Evolutionary conservation across 164 flowering plant genomes (phyloP).

Genomic region (Cinnamomum micranthum): DNA sequence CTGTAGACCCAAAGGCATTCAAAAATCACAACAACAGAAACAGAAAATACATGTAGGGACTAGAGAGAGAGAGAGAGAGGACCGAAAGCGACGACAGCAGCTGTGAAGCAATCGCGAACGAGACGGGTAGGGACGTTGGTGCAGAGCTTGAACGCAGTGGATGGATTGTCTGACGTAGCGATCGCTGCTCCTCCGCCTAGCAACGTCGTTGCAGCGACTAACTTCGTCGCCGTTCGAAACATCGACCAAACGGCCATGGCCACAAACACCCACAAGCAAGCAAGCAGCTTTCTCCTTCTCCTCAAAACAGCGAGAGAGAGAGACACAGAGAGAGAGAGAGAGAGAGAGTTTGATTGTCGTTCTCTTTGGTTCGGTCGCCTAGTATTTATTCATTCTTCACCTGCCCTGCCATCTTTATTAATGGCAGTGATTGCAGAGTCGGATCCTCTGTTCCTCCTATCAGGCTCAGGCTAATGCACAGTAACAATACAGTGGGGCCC

Average conservation of each 20-base stretch:
- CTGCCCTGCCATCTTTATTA: no score
- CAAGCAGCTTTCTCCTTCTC: no score
- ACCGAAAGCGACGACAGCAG: constrained; percentile 78
- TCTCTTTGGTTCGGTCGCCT: no score
- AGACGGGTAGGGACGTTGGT: constrained; percentile 79
- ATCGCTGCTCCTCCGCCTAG: constrained; percentile 51
- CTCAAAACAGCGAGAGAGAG: neutral
- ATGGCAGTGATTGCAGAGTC: no score
- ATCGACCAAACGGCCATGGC: constrained; percentile 54
- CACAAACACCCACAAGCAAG: neutral
- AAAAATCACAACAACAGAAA: neutral
- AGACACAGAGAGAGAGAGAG: neutral
- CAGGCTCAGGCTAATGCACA: no score
- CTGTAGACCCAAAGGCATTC: no score
- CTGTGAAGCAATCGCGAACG: constrained; percentile 60
- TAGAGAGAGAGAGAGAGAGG: constrained; percentile 2
- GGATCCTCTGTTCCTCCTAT: no score
- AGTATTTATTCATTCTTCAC: no score
- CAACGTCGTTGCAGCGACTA: constrained; percentile 41
- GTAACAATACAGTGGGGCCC: no score
- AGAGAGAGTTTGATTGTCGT: no score
- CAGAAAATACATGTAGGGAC: no score
- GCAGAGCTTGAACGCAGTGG: constrained; percentile 58
- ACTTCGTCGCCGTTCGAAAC: constrained; percentile 49
- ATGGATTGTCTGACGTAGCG: constrained; percentile 67